These are phyloP conservation scores for Boletellus emodensis DNA, from an alignment of 768 basidiomycete genomes.

Conservation along the genomic window DNA sequence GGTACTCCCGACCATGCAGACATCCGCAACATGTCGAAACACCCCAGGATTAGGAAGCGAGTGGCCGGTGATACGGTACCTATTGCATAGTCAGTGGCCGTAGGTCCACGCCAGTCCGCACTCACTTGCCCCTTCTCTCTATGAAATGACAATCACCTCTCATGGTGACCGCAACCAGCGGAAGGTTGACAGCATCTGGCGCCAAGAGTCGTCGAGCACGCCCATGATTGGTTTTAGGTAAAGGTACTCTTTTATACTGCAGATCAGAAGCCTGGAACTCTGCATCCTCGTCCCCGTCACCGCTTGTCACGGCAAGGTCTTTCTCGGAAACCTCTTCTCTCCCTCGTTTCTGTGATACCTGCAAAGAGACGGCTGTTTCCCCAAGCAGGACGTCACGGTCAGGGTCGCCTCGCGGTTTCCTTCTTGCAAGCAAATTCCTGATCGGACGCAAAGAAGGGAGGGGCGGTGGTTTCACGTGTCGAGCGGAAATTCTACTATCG, in stretches of 20 bases:
- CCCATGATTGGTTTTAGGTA: constrained; percentile 33
- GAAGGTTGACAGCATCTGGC: constrained; percentile 27
- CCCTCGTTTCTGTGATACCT: constrained; percentile 5
- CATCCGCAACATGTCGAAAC: constrained; percentile 45
- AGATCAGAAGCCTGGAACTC: constrained; percentile 15
- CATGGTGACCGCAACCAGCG: constrained; percentile 45
- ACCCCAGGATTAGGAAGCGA: constrained; percentile 37
- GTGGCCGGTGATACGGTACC: constrained; percentile 33
- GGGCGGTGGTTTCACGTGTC: not conserved
- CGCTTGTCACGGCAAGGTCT: constrained; percentile 12
- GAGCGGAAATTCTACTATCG: not conserved
- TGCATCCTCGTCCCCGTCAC: constrained; percentile 13
- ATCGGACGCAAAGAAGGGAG: constrained; percentile 12
- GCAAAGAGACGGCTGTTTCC: constrained; percentile 1
- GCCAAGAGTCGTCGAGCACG: constrained; percentile 31
- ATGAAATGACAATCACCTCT: constrained; percentile 44
- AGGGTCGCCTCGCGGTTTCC: constrained; percentile 7
- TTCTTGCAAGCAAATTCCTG: constrained; percentile 8
- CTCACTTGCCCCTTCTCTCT: constrained; percentile 30
- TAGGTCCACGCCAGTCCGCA: constrained; percentile 1
- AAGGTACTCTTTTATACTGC: constrained; percentile 25
- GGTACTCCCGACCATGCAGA: constrained; percentile 38
- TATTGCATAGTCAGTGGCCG: constrained; percentile 19
- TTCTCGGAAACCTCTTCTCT: constrained; percentile 5
- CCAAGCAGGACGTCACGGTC: not conserved